These are phyloP conservation scores for Vaccinium vitisidaea DNA, from an alignment of 148 eudicot genomes.

Conservation along the genomic window DNA sequence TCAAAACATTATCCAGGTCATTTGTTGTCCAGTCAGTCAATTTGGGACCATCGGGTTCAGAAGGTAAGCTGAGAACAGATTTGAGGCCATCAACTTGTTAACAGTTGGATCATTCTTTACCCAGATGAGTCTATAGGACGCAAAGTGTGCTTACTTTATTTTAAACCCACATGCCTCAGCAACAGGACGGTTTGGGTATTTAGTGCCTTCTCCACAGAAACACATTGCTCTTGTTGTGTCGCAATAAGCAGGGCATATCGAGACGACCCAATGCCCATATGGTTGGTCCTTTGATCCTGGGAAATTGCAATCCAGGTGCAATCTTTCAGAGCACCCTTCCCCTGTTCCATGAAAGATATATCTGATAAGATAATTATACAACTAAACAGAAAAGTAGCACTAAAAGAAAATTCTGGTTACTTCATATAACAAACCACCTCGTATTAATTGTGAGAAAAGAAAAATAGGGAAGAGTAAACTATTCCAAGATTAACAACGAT, in stretches of 20 bases:
- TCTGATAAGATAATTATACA: not conserved
- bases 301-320: conserved; percentile 64
- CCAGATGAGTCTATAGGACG: not conserved
- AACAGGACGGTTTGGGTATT: conserved; percentile 88
- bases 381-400: not conserved
- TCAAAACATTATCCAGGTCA: conserved; percentile 58
- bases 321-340: conserved; percentile 61
- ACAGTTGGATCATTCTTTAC: not conserved
- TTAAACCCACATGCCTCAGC: conserved; percentile 88
- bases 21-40: conserved; percentile 66
- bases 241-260: conserved; percentile 77
- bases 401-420: not conserved
- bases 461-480: not conserved
- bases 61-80: conserved; percentile 41
- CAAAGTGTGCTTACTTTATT: conserved; percentile 50
- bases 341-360: conserved; percentile 43
- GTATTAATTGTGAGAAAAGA: not conserved
- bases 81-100: not conserved
- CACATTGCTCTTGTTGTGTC: conserved; percentile 94
- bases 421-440: not conserved
- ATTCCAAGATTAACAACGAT: not conserved
- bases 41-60: conserved; percentile 52
- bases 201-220: conserved; percentile 93
- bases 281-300: conserved; percentile 61
- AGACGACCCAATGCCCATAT: conserved; percentile 80